Base-by-base conservation (phyloP, 2,329 filamentous ascomycete genomes). In the Phaeoacremonium minimum region DNA sequence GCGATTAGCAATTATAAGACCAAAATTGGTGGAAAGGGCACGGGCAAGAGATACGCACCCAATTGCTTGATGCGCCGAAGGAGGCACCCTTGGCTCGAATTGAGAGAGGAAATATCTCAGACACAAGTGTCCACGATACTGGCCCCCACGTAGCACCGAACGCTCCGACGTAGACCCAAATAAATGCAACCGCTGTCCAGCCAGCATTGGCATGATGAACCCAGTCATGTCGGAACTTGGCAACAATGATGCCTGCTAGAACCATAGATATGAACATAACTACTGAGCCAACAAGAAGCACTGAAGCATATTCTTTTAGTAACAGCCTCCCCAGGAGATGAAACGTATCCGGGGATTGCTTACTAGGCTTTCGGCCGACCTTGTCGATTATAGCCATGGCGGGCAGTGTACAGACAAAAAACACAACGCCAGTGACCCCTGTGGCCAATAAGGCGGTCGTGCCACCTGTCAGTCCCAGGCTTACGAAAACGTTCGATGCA, bases 11-110 rank as follows among this genome's bases (percentile, higher is more conserved):
- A 18, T 7, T 18, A 33, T 4, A 37, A 32, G 16, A 34, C 13
- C 16, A 37, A 33, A 37, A 33, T 14, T 29, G 28, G 6, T 14
- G 19, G 28, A 33, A 11, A 20, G 16, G 11, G 14, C 32, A 20
- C 5, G 32, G 18, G 4, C 15, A 7, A 15, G 20, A 8, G 18
- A 5, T 12, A 41, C 43, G 31, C 48, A 58, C 43, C 65, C 66
- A 69, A 49, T 68, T 67, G 41, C 56, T 61, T 1, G 60, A 64
- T 0, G 63, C 61, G 5, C 58, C 60, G 15, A 70, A 64, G 0
- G 63, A 61, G 4, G 61, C 56, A 17, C 66, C 66, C 40, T 57
- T 52, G 8, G 60, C 53, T n/a, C 60, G 53, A 32, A 63, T 56
- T 6, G 49, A 51, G n/a, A 53, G 52, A 7, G 61, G 59, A 33